These are phyloP conservation scores for Neurospora sublineolata DNA, from an alignment of 495 filamentous ascomycete genomes.

Conservation along the genomic window DNA sequence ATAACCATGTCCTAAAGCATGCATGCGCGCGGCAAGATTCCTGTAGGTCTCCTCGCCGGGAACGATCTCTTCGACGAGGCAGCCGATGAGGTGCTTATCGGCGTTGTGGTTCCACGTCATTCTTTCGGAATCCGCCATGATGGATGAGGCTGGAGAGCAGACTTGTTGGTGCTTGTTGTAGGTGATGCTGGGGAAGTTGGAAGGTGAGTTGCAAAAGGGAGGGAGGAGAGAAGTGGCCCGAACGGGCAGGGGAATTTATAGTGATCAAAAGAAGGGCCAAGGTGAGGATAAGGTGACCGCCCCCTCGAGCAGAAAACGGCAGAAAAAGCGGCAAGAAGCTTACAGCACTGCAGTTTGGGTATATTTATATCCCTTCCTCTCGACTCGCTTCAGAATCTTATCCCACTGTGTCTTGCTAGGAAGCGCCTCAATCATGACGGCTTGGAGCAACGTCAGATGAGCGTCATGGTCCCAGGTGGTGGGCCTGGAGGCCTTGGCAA, in stretches of 20 bases:
- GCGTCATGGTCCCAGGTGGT: slow-evolving; percentile 24
- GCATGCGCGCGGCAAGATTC: slow-evolving; percentile 11
- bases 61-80: slow-evolving; percentile 7
- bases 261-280: background rate
- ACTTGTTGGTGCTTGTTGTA: background rate
- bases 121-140: slow-evolving; percentile 1
- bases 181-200: background rate
- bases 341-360: slow-evolving; percentile 20
- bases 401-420: slow-evolving; percentile 14
- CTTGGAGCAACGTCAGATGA: slow-evolving; percentile 22
- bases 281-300: background rate
- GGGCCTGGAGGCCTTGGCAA: slow-evolving; percentile 11
- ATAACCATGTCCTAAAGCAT: slow-evolving; percentile 10
- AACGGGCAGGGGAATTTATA: background rate
- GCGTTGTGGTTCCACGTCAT: slow-evolving; percentile 23
- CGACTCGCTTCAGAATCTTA: slow-evolving; percentile 6
- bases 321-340: background rate
- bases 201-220: background rate
- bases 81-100: slow-evolving; percentile 16
- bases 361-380: slow-evolving; percentile 17
- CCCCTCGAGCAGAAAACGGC: background rate
- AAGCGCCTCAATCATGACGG: slow-evolving; percentile 13
- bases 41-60: slow-evolving; percentile 13
- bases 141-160: background rate
- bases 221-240: background rate